These are phyloP conservation scores for Microcos paniculata DNA, from an alignment of 345 rosid species.

Conservation along the genomic window DNA sequence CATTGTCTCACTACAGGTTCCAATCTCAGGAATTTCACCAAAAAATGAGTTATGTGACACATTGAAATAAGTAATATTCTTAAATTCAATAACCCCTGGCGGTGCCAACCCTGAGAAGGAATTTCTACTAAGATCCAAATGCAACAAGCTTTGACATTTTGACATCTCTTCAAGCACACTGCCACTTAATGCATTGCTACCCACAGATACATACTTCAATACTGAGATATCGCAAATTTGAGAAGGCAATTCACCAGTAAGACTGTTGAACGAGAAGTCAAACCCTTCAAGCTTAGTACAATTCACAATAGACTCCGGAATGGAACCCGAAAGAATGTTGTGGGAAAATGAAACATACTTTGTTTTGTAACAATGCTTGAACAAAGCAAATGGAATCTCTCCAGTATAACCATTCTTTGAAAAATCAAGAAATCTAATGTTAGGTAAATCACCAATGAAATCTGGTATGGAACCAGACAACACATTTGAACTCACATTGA, in stretches of 20 bases:
- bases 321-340: slow-evolving; percentile 66
- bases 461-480: slow-evolving; percentile 87
- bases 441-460: slow-evolving; percentile 77
- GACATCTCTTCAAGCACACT: slow-evolving; percentile 49
- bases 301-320: slow-evolving; percentile 68
- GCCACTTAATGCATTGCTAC: slow-evolving; percentile 68
- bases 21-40: slow-evolving; percentile 60
- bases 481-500: slow-evolving; percentile 88
- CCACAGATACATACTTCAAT: slow-evolving; percentile 58
- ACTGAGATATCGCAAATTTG: slow-evolving; percentile 58
- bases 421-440: slow-evolving; percentile 85
- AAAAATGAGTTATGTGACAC: slow-evolving; percentile 65
- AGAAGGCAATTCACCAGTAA: slow-evolving; percentile 66
- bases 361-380: slow-evolving; percentile 69
- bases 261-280: slow-evolving; percentile 77
- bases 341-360: slow-evolving; percentile 73
- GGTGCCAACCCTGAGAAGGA: slow-evolving; percentile 69
- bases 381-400: slow-evolving; percentile 65
- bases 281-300: slow-evolving; percentile 75
- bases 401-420: slow-evolving; percentile 71
- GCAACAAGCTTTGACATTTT: slow-evolving; percentile 56
- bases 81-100: slow-evolving; percentile 51
- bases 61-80: slow-evolving; percentile 65
- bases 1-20: slow-evolving; percentile 53
- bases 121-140: slow-evolving; percentile 79